Percentiles rank a stretch among this genome's conserved stretches.
These are phyloP conservation scores for Digitaria exilis DNA, from an alignment of 202 grass and related monocot genomes.

Conservation along the genomic window DNA sequence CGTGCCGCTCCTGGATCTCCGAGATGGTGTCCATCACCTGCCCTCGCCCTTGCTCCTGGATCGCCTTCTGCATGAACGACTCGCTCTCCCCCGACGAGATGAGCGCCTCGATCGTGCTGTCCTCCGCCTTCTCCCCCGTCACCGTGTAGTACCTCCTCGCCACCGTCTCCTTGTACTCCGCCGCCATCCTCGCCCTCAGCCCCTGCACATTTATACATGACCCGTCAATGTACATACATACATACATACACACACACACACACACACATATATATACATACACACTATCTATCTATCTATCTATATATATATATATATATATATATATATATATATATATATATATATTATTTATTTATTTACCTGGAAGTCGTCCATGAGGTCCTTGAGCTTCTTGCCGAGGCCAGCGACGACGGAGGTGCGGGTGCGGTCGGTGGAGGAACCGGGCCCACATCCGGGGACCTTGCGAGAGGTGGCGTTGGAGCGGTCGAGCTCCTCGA, in stretches of 20 bases:
- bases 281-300: too few relatives aligned
- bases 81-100: slow-evolving; percentile 85
- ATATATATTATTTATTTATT: background rate
- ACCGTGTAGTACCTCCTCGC: slow-evolving; percentile 81
- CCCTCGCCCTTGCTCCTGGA: slow-evolving; percentile 90
- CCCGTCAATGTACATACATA: too few relatives aligned
- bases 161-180: slow-evolving; percentile 89
- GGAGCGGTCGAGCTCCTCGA: slow-evolving; percentile 64
- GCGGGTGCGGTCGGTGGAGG: slow-evolving; percentile 73
- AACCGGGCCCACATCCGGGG: slow-evolving; percentile 78
- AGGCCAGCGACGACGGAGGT: slow-evolving; percentile 77
- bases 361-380: slow-evolving; percentile 92
- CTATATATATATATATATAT: too few relatives aligned
- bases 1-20: slow-evolving; percentile 96
- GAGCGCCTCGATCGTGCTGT: slow-evolving; percentile 72
- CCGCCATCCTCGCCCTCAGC: slow-evolving; percentile 62
- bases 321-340: too few relatives aligned
- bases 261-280: too few relatives aligned
- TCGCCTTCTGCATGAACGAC: slow-evolving; percentile 92
- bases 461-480: slow-evolving; percentile 60
- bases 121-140: slow-evolving; percentile 78
- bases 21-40: slow-evolving; percentile 88
- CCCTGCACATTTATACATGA: slow-evolving; percentile 38
- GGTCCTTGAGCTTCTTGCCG: slow-evolving; percentile 90
- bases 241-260: too few relatives aligned